Conservation (phyloP, 768 basidiomycete genomes). For the Lanmaoa rubissima region DNA sequence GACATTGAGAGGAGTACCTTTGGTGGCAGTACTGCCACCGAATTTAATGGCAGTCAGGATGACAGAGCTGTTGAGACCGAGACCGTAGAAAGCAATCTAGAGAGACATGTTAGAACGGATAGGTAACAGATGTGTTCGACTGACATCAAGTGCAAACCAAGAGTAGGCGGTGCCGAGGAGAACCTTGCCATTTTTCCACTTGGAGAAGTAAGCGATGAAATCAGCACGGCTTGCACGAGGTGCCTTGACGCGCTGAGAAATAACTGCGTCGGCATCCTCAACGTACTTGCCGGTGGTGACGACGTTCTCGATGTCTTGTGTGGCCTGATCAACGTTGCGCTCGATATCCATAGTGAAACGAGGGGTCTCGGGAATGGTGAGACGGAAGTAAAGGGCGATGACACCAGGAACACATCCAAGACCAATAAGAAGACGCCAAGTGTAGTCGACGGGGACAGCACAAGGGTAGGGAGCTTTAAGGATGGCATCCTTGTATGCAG, state of each 20-base stretch:
- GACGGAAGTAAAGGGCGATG: slow-evolving; percentile 86
- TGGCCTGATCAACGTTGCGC: slow-evolving; percentile 71
- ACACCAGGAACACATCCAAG: slow-evolving; percentile 80
- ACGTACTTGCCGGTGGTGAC: slow-evolving; percentile 46
- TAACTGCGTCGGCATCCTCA: slow-evolving; percentile 48
- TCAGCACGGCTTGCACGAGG: slow-evolving; percentile 70
- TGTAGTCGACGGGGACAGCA: slow-evolving; percentile 59
- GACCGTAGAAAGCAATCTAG: slow-evolving; percentile 84
- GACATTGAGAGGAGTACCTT: slow-evolving; percentile 37
- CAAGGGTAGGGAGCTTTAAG: slow-evolving; percentile 42
- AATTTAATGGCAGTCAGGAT: slow-evolving; percentile 71
- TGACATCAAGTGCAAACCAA: slow-evolving; percentile 85
- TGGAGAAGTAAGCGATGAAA: slow-evolving; percentile 64
- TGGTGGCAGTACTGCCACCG: slow-evolving; percentile 40
- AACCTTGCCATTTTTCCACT: slow-evolving; percentile 78
- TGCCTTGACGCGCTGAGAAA: slow-evolving; percentile 56
- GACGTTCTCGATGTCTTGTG: slow-evolving; percentile 70
- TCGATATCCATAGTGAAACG: slow-evolving; percentile 93
- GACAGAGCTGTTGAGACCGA: slow-evolving; percentile 79
- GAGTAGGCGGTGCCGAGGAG: slow-evolving; percentile 76
- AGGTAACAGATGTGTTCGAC: slow-evolving; percentile 23
- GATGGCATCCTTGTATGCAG: slow-evolving; percentile 65
- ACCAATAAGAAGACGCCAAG: slow-evolving; percentile 88
- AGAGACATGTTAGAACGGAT: slow-evolving; percentile 4
- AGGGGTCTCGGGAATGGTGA: slow-evolving; percentile 91